phyloP scores from a whole-genome alignment of 1,284 basidiomycete genomes.

The Leccinum fallax region DNA sequence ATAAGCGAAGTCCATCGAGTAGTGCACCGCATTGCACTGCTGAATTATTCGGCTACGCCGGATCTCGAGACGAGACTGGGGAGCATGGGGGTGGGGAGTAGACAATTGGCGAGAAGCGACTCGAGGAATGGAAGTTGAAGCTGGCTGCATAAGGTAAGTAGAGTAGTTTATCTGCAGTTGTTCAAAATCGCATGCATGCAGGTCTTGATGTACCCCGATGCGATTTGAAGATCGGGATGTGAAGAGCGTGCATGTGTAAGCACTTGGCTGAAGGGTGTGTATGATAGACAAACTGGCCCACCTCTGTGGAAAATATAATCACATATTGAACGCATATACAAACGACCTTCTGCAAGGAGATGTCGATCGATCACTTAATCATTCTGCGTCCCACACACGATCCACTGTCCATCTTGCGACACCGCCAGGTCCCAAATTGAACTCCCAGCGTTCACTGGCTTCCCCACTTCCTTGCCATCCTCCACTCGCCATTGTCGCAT shows the following conservation, averaged over 20 bases:
- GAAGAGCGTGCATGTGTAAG: neutral
- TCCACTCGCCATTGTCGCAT: too few species aligned
- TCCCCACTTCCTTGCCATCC: too few species aligned
- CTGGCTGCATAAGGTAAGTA: neutral
- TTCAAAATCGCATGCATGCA: neutral
- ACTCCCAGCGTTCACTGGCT: too few species aligned
- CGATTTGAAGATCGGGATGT: neutral
- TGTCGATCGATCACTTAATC: too few species aligned
- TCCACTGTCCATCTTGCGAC: too few species aligned
- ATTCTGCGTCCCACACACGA: too few species aligned
- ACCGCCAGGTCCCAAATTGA: too few species aligned
- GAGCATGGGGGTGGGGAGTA: neutral
- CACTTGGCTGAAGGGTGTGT: neutral
- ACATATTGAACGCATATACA: neutral
- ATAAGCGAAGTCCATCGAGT: neutral
- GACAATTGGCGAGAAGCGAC: neutral
- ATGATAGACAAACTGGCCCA: neutral
- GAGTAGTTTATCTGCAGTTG: neutral
- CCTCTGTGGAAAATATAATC: neutral
- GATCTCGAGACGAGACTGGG: neutral
- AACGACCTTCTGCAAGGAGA: neutral
- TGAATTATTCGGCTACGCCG: neutral
- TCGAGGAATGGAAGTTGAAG: slow-evolving; percentile 13
- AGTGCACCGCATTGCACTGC: neutral
- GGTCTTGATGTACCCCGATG: neutral